Evolutionary conservation across 768 basidiomycete genomes (phyloP).

Genomic region (Daedalea quercina): DNA sequence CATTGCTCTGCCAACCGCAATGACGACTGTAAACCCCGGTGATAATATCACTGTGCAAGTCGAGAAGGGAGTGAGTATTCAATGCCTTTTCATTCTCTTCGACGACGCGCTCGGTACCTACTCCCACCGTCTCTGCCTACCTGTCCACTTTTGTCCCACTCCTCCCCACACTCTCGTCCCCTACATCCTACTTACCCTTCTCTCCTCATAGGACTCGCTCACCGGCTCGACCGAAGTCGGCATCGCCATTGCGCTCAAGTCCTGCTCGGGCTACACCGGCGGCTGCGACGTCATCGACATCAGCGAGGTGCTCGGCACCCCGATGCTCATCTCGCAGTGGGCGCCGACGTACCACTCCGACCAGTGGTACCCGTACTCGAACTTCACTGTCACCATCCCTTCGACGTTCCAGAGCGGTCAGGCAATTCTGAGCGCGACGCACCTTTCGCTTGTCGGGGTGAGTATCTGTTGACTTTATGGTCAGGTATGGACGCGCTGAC

Average conservation of each 20-base stretch:
- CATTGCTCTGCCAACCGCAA: conserved; percentile 23
- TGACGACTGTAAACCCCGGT: conserved; percentile 19
- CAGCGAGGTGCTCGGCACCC: conserved; percentile 18
- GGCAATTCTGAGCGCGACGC: conserved; percentile 14
- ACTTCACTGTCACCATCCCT: conserved; percentile 22
- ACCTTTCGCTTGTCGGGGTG: conserved; percentile 18
- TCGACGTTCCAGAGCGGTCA: conserved; percentile 7
- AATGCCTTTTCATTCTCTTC: neutral
- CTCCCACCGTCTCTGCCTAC: neutral
- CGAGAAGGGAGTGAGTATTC: conserved; percentile 24
- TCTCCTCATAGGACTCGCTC: conserved; percentile 12
- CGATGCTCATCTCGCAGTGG: conserved; percentile 25
- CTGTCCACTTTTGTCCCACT: neutral
- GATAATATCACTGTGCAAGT: conserved; percentile 27
- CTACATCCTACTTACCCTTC: neutral
- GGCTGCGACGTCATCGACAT: conserved; percentile 16
- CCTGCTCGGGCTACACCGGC: conserved; percentile 16
- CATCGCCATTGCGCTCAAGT: conserved; percentile 24
- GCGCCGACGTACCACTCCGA: conserved; percentile 16
- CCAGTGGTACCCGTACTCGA: conserved; percentile 17
- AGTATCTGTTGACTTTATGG: conserved; percentile 1
- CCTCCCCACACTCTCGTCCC: neutral
- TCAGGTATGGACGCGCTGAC: neutral
- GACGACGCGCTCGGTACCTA: neutral
- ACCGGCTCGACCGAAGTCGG: conserved; percentile 27